A percentile compares a stretch with the other conserved stretches of the same genome.
Conservation (phyloP, 139 green algal species). For the Ettlia oleoabundans region DNA sequence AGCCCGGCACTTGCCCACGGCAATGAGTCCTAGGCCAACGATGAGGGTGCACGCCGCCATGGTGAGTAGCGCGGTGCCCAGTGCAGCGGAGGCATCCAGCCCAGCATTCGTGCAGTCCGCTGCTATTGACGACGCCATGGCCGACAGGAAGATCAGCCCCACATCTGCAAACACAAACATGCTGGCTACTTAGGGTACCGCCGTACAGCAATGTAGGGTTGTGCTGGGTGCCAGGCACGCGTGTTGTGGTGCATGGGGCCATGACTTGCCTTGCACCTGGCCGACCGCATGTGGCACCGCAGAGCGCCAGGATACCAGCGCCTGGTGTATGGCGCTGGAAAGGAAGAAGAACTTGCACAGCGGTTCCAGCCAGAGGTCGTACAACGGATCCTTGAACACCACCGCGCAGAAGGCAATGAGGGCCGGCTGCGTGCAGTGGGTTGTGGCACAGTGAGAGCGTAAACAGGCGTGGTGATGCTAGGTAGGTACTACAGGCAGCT, state of each 20-base stretch:
- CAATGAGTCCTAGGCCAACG: conserved; percentile 55
- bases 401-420: conserved; percentile 30
- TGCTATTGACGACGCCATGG: conserved; percentile 74
- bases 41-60: conserved; percentile 63
- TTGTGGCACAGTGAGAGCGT: neutral
- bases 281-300: conserved; percentile 75
- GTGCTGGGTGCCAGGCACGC: neutral
- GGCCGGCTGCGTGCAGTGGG: neutral
- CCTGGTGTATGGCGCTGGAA: conserved; percentile 68
- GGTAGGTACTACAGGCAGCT: neutral
- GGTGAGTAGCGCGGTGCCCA: conserved; percentile 69
- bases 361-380: neutral
- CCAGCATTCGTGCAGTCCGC: conserved; percentile 16
- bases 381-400: conserved; percentile 16
- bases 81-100: conserved; percentile 30
- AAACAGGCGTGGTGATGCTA: too few species aligned
- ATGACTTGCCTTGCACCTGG: conserved; percentile 73
- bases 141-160: conserved; percentile 76
- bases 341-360: conserved; percentile 66
- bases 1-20: conserved; percentile 24
- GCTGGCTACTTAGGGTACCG: too few species aligned
- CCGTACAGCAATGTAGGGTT: too few species aligned
- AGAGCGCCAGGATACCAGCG: conserved; percentile 55
- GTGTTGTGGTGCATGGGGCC: conserved; percentile 75
- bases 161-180: too few species aligned